Conservation (phyloP, 2,329 filamentous ascomycete species). For the Sarocladium kiliense region DNA sequence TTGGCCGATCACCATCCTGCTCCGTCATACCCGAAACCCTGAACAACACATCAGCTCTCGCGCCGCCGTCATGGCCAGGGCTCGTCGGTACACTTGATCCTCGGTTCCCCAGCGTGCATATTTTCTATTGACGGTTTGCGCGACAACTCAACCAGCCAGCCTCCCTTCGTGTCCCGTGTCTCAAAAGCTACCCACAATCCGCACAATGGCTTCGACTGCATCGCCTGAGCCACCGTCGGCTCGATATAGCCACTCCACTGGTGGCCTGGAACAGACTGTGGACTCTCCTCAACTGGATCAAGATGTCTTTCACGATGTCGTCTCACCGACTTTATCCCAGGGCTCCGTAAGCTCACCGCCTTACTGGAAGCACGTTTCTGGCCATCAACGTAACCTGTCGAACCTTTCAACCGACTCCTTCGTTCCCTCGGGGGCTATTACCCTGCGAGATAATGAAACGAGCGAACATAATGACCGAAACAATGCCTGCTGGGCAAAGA, state of each 20-base stretch:
- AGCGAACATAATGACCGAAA: conserved; percentile 45
- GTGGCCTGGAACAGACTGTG: background rate
- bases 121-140: too few species aligned
- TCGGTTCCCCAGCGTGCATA: too few species aligned
- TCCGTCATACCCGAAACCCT: background rate
- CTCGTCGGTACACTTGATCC: background rate
- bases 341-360: conserved; percentile 33
- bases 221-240: background rate
- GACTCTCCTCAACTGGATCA: conserved; percentile 10
- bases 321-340: conserved; percentile 20
- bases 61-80: background rate
- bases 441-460: conserved; percentile 57
- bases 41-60: background rate
- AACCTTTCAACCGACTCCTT: conserved; percentile 44
- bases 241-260: background rate
- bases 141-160: background rate
- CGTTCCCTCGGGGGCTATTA: conserved; percentile 50
- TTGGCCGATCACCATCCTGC: background rate
- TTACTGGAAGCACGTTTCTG: conserved; percentile 34
- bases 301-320: conserved; percentile 13
- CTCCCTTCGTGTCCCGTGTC: background rate
- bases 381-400: conserved; percentile 33
- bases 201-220: background rate
- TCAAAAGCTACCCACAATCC: background rate
- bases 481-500: conserved; percentile 60